A percentile compares a stretch with the other conserved stretches of the same genome.
Evolutionary conservation across 1,284 basidiomycete species (phyloP).

Genomic region (Thelephora terrestris): DNA sequence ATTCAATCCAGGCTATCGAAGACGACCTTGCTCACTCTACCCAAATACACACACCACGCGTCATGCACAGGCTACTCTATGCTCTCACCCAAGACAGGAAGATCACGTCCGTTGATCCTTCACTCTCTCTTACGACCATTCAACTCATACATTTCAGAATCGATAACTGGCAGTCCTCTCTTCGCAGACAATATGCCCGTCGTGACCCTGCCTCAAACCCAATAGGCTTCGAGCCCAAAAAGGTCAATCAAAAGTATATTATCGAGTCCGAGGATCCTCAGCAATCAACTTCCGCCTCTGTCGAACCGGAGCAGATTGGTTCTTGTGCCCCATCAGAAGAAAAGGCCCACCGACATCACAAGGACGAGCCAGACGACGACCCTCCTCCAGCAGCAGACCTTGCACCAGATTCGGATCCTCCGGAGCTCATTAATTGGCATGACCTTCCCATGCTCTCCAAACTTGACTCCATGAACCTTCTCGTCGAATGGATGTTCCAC

Average conservation of each 20-base stretch:
- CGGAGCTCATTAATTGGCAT: conserved; percentile 50
- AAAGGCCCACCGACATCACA: too few species aligned
- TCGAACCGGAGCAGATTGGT: neutral
- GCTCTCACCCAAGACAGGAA: conserved; percentile 73
- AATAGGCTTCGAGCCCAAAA: conserved; percentile 44
- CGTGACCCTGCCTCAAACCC: conserved; percentile 62
- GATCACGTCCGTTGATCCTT: conserved; percentile 46
- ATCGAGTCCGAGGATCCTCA: conserved; percentile 12
- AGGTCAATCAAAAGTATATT: conserved; percentile 16
- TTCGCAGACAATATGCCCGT: conserved; percentile 63
- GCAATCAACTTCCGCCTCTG: neutral
- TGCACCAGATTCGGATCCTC: neutral
- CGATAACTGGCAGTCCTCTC: conserved; percentile 64
- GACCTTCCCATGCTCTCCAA: conserved; percentile 61
- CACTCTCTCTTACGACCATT: conserved; percentile 10
- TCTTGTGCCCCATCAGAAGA: too few species aligned
- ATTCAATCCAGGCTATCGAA: conserved; percentile 53
- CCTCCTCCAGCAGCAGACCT: neutral
- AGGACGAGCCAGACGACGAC: neutral
- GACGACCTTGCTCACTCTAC: conserved; percentile 58
- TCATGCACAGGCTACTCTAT: conserved; percentile 64
- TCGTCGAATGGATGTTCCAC: conserved; percentile 77
- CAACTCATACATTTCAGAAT: conserved; percentile 30
- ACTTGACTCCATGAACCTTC: conserved; percentile 64
- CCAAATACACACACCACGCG: conserved; percentile 50